A percentile compares a stretch with the other conserved stretches of the same genome.
Evolutionary conservation across 1,139 yeast genomes (phyloP).

Genomic region (Geotrichum macrosporum): DNA sequence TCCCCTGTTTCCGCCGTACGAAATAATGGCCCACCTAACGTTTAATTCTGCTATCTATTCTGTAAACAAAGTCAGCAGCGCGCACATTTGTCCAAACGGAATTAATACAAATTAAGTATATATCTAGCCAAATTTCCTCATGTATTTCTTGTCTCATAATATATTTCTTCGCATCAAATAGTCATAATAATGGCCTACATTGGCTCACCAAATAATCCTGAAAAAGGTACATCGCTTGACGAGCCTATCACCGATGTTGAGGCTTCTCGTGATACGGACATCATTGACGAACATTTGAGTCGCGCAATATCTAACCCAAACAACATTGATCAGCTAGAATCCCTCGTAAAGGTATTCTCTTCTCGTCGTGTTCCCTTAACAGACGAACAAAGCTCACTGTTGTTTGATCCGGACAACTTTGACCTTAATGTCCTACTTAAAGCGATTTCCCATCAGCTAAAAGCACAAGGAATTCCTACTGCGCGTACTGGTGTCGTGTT

Average conservation of each 20-base stretch:
- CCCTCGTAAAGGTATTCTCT: constrained; percentile 43
- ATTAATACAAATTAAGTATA: too few species aligned
- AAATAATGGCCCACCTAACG: too few species aligned
- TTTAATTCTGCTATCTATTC: too few species aligned
- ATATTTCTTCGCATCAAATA: too few species aligned
- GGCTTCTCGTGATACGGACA: background rate
- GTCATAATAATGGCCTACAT: too few species aligned
- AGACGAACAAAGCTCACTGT: constrained; percentile 34
- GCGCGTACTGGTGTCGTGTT: constrained; percentile 50
- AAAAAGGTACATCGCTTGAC: too few species aligned
- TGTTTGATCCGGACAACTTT: constrained; percentile 42
- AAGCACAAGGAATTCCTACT: constrained; percentile 46
- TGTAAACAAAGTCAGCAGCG: too few species aligned
- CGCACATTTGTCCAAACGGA: too few species aligned
- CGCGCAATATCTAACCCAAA: constrained; percentile 29
- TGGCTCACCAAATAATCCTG: too few species aligned
- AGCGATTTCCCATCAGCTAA: constrained; percentile 31
- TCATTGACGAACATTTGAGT: constrained; percentile 21
- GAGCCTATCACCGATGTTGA: constrained; percentile 5
- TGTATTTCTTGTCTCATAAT: too few species aligned
- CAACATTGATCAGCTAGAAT: constrained; percentile 40
- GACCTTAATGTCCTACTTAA: constrained; percentile 42
- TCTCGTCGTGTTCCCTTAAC: constrained; percentile 44
- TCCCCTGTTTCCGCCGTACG: too few species aligned
- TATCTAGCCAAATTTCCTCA: too few species aligned